Percentiles rank a stretch among this genome's conserved stretches.
phyloP scores from a whole-genome alignment of 805 yeast species.

The Nakazawaea sp. region DNA sequence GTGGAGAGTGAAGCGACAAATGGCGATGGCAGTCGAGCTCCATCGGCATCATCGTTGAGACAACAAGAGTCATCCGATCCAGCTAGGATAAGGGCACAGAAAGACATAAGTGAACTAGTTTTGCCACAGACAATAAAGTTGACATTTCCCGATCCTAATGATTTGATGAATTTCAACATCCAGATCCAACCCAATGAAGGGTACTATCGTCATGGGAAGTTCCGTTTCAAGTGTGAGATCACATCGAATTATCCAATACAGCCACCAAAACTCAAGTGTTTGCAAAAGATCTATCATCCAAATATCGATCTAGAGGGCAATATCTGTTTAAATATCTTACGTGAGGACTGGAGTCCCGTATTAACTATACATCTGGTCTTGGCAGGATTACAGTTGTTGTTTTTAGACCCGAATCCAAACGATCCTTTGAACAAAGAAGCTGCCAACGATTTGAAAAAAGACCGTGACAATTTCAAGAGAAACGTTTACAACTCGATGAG shows the following conservation, averaged over 20 bases:
- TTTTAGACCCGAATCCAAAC: slow-evolving; percentile 83
- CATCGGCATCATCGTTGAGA: neutral
- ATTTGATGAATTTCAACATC: slow-evolving; percentile 57
- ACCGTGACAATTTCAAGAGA: slow-evolving; percentile 41
- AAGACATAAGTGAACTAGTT: slow-evolving; percentile 65
- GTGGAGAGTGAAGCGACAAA: neutral
- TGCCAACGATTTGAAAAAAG: slow-evolving; percentile 48
- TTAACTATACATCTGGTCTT: slow-evolving; percentile 73
- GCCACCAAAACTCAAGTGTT: slow-evolving; percentile 79
- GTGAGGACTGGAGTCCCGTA: slow-evolving; percentile 97
- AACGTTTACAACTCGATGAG: slow-evolving; percentile 60
- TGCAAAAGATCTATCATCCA: slow-evolving; percentile 80
- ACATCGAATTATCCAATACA: slow-evolving; percentile 81
- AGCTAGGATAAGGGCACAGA: slow-evolving; percentile 72
- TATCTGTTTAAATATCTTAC: slow-evolving; percentile 80
- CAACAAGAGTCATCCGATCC: slow-evolving; percentile 23
- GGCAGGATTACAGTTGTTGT: slow-evolving; percentile 79
- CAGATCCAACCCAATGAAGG: slow-evolving; percentile 65
- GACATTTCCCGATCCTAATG: slow-evolving; percentile 42
- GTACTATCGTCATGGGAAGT: slow-evolving; percentile 59
- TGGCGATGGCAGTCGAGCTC: neutral
- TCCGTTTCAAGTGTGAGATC: slow-evolving; percentile 60
- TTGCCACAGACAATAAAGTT: slow-evolving; percentile 52
- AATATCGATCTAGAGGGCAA: slow-evolving; percentile 88
- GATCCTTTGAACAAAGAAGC: slow-evolving; percentile 94